phyloP scores from a whole-genome alignment of 257 asterid genomes.

The Thymus quinquecostatus region DNA sequence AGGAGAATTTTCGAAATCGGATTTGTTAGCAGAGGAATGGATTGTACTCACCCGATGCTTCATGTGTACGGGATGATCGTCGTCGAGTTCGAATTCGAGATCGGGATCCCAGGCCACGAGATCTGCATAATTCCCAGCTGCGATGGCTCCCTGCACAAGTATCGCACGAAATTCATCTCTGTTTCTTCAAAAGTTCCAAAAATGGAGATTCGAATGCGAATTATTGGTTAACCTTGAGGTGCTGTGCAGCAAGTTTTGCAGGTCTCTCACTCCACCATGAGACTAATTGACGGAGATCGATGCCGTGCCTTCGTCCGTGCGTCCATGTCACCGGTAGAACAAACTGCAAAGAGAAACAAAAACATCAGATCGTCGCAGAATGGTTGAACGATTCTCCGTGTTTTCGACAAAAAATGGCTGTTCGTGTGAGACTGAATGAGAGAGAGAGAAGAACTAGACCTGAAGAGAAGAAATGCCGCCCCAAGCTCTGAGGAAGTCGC shows the following conservation, averaged over 20 bases:
- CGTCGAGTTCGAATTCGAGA: conserved; percentile 63
- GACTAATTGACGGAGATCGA: conserved; percentile 68
- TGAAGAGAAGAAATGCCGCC: conserved; percentile 97
- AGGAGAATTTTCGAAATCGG: too few species aligned
- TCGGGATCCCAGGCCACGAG: conserved; percentile 94
- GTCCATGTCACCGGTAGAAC: conserved; percentile 96
- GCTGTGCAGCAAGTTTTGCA: conserved; percentile 85
- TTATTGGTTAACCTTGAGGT: conserved; percentile 55
- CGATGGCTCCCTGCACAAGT: conserved; percentile 68
- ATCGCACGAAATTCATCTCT: not conserved
- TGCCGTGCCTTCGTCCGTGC: conserved; percentile 65
- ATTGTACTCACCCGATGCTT: conserved; percentile 66
- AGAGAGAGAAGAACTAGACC: conserved; percentile 39
- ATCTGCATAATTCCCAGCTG: conserved; percentile 76
- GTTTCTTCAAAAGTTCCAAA: not conserved
- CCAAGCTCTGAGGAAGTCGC: conserved; percentile 94
- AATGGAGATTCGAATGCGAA: not conserved
- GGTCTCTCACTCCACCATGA: conserved; percentile 99
- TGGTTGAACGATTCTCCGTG: not conserved
- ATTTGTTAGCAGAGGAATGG: too few species aligned
- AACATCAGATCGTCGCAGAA: not conserved
- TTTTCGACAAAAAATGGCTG: not conserved
- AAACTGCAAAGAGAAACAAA: conserved; percentile 51
- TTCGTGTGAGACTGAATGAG: too few species aligned
- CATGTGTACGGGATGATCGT: conserved; percentile 54